Evolutionary conservation across 331 rosid species (phyloP).

Genomic region (Pyracantha coccinea): DNA sequence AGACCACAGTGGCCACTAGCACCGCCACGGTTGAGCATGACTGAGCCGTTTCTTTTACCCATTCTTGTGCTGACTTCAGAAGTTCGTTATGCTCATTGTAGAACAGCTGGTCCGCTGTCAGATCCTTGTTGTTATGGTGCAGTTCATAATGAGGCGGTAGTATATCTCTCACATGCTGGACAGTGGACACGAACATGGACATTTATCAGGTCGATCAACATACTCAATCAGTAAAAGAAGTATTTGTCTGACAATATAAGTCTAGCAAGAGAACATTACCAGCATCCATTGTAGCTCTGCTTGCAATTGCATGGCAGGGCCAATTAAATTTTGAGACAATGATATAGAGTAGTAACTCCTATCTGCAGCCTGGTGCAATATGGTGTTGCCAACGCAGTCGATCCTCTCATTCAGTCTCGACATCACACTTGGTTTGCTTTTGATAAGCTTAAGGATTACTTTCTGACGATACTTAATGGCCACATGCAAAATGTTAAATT

Average conservation of each 20-base stretch:
- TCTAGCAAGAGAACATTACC: background rate
- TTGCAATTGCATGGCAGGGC: constrained; percentile 16
- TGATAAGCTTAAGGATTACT: constrained; percentile 7
- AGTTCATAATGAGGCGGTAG: background rate
- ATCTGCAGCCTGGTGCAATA: constrained; percentile 7
- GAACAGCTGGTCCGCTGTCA: background rate
- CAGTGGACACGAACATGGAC: background rate
- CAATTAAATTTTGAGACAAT: background rate
- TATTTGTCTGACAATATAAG: too few species aligned
- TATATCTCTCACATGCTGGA: background rate
- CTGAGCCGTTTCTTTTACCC: constrained; percentile 9
- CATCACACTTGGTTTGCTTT: background rate
- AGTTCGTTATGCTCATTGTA: background rate
- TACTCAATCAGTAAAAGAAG: too few species aligned
- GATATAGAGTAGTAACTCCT: background rate
- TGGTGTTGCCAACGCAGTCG: background rate
- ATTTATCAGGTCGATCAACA: too few species aligned
- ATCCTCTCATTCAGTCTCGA: background rate
- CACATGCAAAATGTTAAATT: constrained; percentile 21
- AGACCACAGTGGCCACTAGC: constrained; percentile 14
- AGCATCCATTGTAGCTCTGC: constrained; percentile 10
- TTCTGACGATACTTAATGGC: constrained; percentile 16
- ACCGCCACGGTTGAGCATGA: constrained; percentile 14
- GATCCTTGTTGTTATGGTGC: background rate
- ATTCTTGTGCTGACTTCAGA: background rate